Evolutionary conservation across 345 rosid species (phyloP).

Genomic region (Syzygium grande): DNA sequence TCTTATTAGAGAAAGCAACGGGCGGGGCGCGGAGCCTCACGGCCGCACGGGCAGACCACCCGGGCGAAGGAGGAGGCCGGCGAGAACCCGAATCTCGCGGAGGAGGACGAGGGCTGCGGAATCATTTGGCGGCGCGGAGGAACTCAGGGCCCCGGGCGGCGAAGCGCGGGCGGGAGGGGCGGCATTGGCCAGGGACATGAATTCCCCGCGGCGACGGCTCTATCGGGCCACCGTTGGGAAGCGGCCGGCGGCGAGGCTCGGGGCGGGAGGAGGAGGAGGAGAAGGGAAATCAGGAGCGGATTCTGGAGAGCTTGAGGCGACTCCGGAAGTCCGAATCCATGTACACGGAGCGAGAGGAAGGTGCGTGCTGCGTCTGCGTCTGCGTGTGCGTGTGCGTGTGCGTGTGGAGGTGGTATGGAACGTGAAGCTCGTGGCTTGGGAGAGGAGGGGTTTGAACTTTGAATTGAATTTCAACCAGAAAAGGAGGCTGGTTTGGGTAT

Average conservation of each 20-base stretch:
- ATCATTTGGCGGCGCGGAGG: slow-evolving; percentile 32
- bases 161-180: neutral
- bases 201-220: neutral
- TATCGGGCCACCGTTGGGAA: neutral
- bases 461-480: neutral
- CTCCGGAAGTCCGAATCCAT: neutral
- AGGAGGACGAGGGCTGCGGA: slow-evolving; percentile 35
- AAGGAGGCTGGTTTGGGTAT: neutral
- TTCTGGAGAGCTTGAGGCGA: neutral
- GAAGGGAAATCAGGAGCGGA: neutral
- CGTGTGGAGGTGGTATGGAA: neutral
- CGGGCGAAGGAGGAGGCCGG: neutral
- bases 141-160: slow-evolving; percentile 7
- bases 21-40: neutral
- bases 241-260: too few relatives aligned
- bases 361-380: neutral
- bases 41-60: slow-evolving; percentile 23
- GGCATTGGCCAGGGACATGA: slow-evolving; percentile 23
- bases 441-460: neutral
- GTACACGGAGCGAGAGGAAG: neutral
- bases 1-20: slow-evolving; percentile 6
- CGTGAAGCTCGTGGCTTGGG: neutral
- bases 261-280: neutral
- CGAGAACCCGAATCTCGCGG: slow-evolving; percentile 22
- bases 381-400: too few relatives aligned